Conservation (phyloP, 179 eudicot species). For the Sideroxylon spinosum region DNA sequence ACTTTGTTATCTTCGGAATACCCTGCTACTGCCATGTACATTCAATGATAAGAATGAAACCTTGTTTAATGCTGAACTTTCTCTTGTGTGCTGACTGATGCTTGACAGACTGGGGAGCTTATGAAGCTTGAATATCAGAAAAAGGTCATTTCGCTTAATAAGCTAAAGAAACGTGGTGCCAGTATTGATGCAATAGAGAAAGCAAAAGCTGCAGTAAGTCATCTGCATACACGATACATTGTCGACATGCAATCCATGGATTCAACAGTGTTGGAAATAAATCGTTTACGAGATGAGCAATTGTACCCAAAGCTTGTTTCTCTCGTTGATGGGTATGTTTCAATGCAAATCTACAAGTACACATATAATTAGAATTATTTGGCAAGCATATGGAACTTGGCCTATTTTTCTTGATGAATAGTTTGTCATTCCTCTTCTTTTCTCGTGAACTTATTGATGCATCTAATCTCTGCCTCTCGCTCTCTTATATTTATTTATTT, state of each 20-base stretch:
- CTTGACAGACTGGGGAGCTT: slow-evolving; percentile 70
- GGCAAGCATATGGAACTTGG: neutral
- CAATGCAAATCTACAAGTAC: neutral
- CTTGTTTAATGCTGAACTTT: neutral
- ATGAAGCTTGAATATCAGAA: slow-evolving; percentile 88
- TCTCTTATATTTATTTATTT: neutral
- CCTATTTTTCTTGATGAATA: neutral
- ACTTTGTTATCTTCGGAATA: neutral
- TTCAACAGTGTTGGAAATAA: slow-evolving; percentile 85
- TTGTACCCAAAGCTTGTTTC: slow-evolving; percentile 74
- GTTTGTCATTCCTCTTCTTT: neutral
- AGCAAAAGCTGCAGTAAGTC: slow-evolving; percentile 84
- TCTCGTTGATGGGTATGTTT: slow-evolving; percentile 80
- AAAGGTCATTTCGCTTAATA: slow-evolving; percentile 73
- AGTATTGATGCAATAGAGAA: slow-evolving; percentile 64
- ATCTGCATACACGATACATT: slow-evolving; percentile 84
- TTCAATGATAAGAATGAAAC: neutral
- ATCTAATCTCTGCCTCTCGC: neutral
- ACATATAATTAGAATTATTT: neutral
- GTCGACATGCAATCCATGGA: slow-evolving; percentile 99
- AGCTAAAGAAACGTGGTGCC: slow-evolving; percentile 63
- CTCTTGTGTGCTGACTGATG: slow-evolving; percentile 13
- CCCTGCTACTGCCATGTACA: neutral
- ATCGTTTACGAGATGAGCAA: slow-evolving; percentile 79
- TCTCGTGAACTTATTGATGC: neutral